A percentile compares a stretch with the other conserved stretches of the same genome.
These are phyloP conservation scores for Fusarium poae DNA, from an alignment of 2,329 filamentous ascomycete species.

Conservation along the genomic window DNA sequence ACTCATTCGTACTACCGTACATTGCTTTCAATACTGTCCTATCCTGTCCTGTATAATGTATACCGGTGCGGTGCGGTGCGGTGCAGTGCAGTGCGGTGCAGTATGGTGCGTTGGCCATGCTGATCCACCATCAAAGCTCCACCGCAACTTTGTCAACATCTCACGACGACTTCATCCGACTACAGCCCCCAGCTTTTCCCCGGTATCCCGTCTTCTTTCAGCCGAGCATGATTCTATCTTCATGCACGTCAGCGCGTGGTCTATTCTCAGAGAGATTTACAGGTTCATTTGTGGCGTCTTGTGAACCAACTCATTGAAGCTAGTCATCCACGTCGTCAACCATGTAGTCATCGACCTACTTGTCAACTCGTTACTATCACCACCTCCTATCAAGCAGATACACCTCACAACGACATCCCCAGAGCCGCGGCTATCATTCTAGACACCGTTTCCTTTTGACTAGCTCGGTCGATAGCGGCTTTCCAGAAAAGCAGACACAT, in stretches of 20 bases:
- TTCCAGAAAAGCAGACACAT: slow-evolving; percentile 12
- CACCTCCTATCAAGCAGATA: slow-evolving; percentile 3
- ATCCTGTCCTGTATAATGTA: not conserved
- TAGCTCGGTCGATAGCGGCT: slow-evolving; percentile 11
- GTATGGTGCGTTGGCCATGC: slow-evolving; percentile 44
- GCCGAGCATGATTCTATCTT: slow-evolving; percentile 32
- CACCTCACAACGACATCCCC: not conserved
- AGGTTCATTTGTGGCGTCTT: slow-evolving; percentile 29
- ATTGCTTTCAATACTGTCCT: not conserved
- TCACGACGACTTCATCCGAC: slow-evolving; percentile 40
- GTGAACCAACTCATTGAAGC: slow-evolving; percentile 16
- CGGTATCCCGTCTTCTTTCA: slow-evolving; percentile 38
- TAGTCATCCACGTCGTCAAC: slow-evolving; percentile 19
- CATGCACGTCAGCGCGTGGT: slow-evolving; percentile 48
- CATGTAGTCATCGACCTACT: slow-evolving; percentile 25
- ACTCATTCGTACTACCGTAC: slow-evolving; percentile 26
- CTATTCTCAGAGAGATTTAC: slow-evolving; percentile 27
- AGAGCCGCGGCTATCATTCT: slow-evolving; percentile 1
- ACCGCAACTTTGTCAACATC: slow-evolving; percentile 43
- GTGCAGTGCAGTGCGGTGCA: slow-evolving; percentile 20
- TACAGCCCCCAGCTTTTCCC: slow-evolving; percentile 32
- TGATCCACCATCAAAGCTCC: slow-evolving; percentile 41
- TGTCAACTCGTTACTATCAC: slow-evolving; percentile 7
- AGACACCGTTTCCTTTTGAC: slow-evolving; percentile 4
- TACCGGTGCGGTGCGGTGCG: not conserved